Evolutionary conservation across 352 stramenopile genomes (phyloP).

Genomic region (Pythium biforme): DNA sequence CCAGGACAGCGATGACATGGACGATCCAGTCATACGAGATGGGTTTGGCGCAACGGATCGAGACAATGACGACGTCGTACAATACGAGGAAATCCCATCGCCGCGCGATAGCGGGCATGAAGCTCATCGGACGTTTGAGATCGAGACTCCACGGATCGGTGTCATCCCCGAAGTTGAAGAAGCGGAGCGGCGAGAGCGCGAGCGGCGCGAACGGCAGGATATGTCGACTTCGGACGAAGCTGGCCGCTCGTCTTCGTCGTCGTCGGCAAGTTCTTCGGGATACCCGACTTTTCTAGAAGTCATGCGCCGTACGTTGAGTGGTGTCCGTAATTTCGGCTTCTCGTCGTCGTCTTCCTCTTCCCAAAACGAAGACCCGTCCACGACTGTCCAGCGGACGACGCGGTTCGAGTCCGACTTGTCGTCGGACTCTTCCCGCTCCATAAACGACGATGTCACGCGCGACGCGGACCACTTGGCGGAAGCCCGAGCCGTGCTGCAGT

Average conservation of each 20-base stretch:
- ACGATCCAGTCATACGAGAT: conserved; percentile 8
- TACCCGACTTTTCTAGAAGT: conserved; percentile 48
- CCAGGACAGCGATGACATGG: conserved; percentile 30
- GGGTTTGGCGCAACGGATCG: conserved; percentile 3
- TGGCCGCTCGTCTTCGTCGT: conserved; percentile 21
- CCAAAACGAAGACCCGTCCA: conserved; percentile 14
- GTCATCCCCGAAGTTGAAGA: conserved; percentile 71
- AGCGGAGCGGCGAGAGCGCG: conserved; percentile 34
- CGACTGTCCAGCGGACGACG: background rate
- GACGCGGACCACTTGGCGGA: background rate
- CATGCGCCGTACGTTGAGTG: conserved; percentile 43
- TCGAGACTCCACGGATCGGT: conserved; percentile 24
- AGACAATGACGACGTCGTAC: conserved; percentile 16
- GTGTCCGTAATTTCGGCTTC: conserved; percentile 40
- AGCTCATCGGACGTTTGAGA: background rate
- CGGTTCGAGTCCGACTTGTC: conserved; percentile 21
- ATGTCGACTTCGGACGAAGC: background rate
- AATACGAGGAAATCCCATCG: conserved; percentile 21
- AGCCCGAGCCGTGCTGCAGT: conserved; percentile 3
- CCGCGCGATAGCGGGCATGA: conserved; percentile 8
- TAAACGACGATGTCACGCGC: background rate
- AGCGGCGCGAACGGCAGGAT: conserved; percentile 4
- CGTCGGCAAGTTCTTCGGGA: conserved; percentile 23
- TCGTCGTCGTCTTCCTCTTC: conserved; percentile 28
- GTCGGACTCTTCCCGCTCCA: conserved; percentile 33